Evolutionary conservation across 1,284 basidiomycete genomes (phyloP).

Genomic region (Sporisorium scitamineum): DNA sequence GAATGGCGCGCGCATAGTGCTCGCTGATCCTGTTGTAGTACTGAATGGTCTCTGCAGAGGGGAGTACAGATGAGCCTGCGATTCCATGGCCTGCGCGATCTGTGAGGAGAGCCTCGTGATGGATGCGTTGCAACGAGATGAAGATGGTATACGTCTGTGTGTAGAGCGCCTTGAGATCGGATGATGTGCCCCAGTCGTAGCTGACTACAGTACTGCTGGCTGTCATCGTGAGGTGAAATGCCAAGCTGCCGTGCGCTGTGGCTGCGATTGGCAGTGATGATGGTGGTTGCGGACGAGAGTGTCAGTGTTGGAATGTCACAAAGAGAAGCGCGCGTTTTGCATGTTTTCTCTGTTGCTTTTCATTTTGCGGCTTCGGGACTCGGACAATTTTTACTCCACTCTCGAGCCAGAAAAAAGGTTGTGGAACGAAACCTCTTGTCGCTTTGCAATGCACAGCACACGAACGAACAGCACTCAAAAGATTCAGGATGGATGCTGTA

Average conservation of each 20-base stretch:
- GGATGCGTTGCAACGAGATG: slow-evolving; percentile 59
- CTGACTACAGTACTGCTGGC: slow-evolving; percentile 22
- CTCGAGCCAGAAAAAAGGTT: neutral
- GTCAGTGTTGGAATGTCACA: slow-evolving; percentile 1
- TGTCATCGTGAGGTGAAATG: slow-evolving; percentile 11
- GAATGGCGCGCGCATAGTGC: slow-evolving; percentile 60
- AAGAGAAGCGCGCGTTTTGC: neutral
- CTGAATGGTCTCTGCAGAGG: slow-evolving; percentile 61
- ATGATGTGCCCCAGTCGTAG: slow-evolving; percentile 53
- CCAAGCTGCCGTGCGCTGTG: neutral
- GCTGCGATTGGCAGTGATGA: neutral
- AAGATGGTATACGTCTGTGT: slow-evolving; percentile 64
- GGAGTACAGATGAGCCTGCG: slow-evolving; percentile 26
- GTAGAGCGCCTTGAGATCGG: slow-evolving; percentile 52
- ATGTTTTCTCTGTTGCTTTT: slow-evolving; percentile 13
- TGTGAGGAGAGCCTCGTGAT: slow-evolving; percentile 35
- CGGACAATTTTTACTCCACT: slow-evolving; percentile 13
- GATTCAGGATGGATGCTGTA: neutral
- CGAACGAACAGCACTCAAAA: neutral
- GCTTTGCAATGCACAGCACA: neutral
- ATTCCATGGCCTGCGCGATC: slow-evolving; percentile 12
- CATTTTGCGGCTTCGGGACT: slow-evolving; percentile 8
- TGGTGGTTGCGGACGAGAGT: neutral
- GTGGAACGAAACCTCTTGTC: neutral
- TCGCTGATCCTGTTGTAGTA: slow-evolving; percentile 61